Evolutionary conservation across 495 filamentous ascomycete genomes (phyloP), one percentile per base, ranked within the genome.

Genomic region (Penicillium waksmanii): DNA sequence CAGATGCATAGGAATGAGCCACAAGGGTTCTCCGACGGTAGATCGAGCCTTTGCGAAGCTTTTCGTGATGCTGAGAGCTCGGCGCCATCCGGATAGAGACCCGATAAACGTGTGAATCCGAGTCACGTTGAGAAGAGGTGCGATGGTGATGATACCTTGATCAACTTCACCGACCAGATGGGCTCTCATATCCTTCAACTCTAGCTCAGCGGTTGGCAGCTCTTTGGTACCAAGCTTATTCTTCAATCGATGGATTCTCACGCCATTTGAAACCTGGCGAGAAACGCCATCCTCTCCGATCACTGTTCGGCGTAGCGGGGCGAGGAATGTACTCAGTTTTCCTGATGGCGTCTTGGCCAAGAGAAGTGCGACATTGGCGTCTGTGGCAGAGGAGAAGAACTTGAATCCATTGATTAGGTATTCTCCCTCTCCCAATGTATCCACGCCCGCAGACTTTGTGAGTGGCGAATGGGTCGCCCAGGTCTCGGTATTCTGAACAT

Each of bases 321-420:
- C 87, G 46, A 84, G 82, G 73, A 92, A 92, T 2, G 87, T 82
- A 58, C 81, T 85, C 1, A 92, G 74, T 18, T 81, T 75, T 18
- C 77, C 80, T 0, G 77, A 72, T 8, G 69, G 58, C 0, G 85
- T 88, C 57, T 82, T 83, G n/a, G 89, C 89, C 3, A 93, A 82
- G n/a, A 90, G 72, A 12, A 92, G 77, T 17, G 87, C 77, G 76
- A 90, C 84, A 54, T 90, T 77, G 2, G 86, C 82, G 74, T 92
- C 89, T 1, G 88, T 91, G 0, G 89, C 89, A 1, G 83, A 87
- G 3, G 86, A 89, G 72, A 93, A 92, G 82, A 88, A 91, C 63
- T 92, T 90, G 77, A 89, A 90, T 10, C 89, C 89, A 38, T 77
- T 79, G 65, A 92, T 76, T 27, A 75, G 57, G 46, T 74, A 77